Percentiles rank a stretch among this genome's conserved stretches.
phyloP scores from a whole-genome alignment of 2,329 filamentous ascomycete species.

The Aspergillus ruber region DNA sequence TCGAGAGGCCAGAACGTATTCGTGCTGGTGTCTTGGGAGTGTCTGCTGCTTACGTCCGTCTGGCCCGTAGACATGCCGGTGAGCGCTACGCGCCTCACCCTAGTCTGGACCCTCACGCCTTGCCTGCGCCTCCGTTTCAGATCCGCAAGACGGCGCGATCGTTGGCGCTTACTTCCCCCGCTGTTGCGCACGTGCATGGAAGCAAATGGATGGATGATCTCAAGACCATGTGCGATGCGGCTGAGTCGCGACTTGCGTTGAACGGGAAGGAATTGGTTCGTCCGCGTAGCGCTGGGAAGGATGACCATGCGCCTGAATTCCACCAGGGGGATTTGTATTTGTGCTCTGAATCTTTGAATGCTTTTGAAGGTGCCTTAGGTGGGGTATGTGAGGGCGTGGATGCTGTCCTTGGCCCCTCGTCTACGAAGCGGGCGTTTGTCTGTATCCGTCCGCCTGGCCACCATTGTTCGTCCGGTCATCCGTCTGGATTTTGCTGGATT shows the following conservation, averaged over 20 bases:
- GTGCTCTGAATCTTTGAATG: slow-evolving; percentile 75
- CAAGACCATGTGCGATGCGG: slow-evolving; percentile 72
- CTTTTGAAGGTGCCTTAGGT: slow-evolving; percentile 84
- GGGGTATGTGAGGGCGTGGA: slow-evolving; percentile 93
- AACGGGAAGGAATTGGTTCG: slow-evolving; percentile 73
- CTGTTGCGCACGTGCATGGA: slow-evolving; percentile 87
- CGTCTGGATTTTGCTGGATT: slow-evolving; percentile 96
- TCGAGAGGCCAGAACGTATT: slow-evolving; percentile 87
- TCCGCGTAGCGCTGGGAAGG: slow-evolving; percentile 39
- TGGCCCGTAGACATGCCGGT: slow-evolving; percentile 72
- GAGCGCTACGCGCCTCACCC: slow-evolving; percentile 64
- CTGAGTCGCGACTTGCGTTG: slow-evolving; percentile 68
- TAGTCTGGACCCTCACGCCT: slow-evolving; percentile 47
- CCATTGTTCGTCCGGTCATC: slow-evolving; percentile 82
- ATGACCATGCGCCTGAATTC: slow-evolving; percentile 48
- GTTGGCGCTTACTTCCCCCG: slow-evolving; percentile 64
- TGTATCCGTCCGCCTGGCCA: slow-evolving; percentile 90
- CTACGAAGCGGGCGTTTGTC: slow-evolving; percentile 76
- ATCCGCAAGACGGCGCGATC: slow-evolving; percentile 73
- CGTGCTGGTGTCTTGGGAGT: slow-evolving; percentile 77
- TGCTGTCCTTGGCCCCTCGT: slow-evolving; percentile 61
- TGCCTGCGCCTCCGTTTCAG: slow-evolving; percentile 66
- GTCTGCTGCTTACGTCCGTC: slow-evolving; percentile 80
- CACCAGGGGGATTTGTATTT: slow-evolving; percentile 91
- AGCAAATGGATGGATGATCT: slow-evolving; percentile 90